Evolutionary conservation across 2,329 filamentous ascomycete species (phyloP), one percentile per base, ranked within the genome.

Genomic region (Rachicladosporium sp.): DNA sequence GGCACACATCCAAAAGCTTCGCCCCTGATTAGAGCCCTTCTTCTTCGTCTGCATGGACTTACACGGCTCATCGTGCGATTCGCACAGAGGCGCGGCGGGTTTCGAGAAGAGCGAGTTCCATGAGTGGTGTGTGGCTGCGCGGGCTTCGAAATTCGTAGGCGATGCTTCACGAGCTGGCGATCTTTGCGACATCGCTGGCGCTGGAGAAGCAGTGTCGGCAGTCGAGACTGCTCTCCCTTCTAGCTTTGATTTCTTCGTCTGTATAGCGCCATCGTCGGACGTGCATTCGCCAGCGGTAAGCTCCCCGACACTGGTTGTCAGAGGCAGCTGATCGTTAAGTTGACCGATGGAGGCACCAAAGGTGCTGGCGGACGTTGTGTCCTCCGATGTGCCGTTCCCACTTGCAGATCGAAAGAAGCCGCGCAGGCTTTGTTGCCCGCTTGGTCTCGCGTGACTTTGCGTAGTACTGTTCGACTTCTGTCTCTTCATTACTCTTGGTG

Each of bases 31-130:
- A 46, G 84, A 66, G 1, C 91, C 91, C 1, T 85, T 71, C 56
- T 96, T 96, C 65, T 89, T 95, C 1, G 88, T 94, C 11, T 79
- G 73, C 37, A 89, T 66, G 47, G 72, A 84, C 47, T 87, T 82
- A 60, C 91, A 96, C 2, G 84, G 82, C 51, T 96, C 88, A 38
- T 77, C 70, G 55, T 98, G 91, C 35, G 66, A 64, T 50, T 95
- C 87, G 56, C 91, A 98, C 42, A 73, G 74, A 1, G 91, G 91
- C 1, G 76, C 69, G 1, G 75, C 65, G 41, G 82, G 78, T 58
- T 81, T 86, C 10, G 79, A 75, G 45, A 96, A 79, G 10, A 96
- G 69, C 56, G 81, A 87, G 4, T 77, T 79, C 91, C 91, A 96
- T 13, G 80, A 81, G 54, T 46, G 46, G 34, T 57, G 54, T 11